Evolutionary conservation across 805 yeast species (phyloP).

Genomic region (Kuraishia capsulata): DNA sequence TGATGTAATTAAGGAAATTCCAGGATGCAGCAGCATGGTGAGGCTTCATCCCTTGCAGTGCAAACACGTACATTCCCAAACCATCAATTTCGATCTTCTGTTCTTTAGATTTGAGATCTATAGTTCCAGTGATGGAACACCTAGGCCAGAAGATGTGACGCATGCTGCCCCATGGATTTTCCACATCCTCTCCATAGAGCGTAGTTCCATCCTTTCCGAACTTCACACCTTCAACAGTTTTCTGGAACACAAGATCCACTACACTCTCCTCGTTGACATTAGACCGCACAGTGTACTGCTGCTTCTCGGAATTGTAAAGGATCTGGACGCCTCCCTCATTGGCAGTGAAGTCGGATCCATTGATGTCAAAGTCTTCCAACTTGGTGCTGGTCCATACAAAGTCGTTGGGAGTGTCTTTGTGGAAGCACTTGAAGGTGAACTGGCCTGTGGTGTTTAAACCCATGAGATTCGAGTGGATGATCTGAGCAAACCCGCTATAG

Average conservation of each 20-base stretch:
- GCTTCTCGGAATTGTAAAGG: constrained; percentile 32
- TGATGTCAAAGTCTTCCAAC: constrained; percentile 65
- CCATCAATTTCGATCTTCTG: constrained; percentile 26
- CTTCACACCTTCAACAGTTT: constrained; percentile 71
- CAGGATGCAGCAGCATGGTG: constrained; percentile 97
- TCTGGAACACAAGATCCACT: constrained; percentile 58
- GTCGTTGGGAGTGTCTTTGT: constrained; percentile 39
- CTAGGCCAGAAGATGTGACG: constrained; percentile 97
- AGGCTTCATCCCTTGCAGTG: constrained; percentile 98
- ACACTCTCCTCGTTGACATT: constrained; percentile 57
- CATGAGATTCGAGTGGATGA: constrained; percentile 86
- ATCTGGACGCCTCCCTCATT: constrained; percentile 59
- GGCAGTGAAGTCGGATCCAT: constrained; percentile 76
- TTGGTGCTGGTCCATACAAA: constrained; percentile 88
- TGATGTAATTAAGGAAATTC: constrained; percentile 90
- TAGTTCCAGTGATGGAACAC: constrained; percentile 57
- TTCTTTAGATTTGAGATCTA: constrained; percentile 32
- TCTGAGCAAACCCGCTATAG: constrained; percentile 81
- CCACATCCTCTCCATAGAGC: constrained; percentile 73
- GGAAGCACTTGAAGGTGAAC: constrained; percentile 78
- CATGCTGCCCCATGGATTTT: constrained; percentile 95
- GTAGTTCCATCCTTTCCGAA: constrained; percentile 86
- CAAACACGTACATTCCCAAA: constrained; percentile 82
- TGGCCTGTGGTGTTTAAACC: constrained; percentile 88
- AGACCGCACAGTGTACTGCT: constrained; percentile 47